Percentiles rank a stretch among this genome's conserved stretches.
Evolutionary conservation across 75 land plant species (phyloP).

Genomic region (Gnetum montanum): DNA sequence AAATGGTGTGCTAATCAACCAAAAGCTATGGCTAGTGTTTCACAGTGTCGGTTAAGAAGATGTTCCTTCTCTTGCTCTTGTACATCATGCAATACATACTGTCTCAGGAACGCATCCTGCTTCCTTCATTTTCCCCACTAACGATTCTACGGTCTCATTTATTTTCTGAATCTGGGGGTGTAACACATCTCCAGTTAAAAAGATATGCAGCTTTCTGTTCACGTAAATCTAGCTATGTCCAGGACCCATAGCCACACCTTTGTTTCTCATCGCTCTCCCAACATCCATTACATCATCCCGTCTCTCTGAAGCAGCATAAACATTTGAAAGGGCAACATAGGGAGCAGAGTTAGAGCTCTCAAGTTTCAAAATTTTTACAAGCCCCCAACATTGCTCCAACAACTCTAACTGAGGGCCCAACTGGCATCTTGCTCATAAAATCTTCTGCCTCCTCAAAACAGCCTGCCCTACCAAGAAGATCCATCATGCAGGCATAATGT

Average conservation of each 20-base stretch:
- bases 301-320: background rate
- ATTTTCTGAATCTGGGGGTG: background rate
- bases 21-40: conserved; percentile 10
- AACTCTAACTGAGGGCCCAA: too few relatives aligned
- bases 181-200: background rate
- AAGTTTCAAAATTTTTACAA: too few relatives aligned
- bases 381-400: too few relatives aligned
- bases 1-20: background rate
- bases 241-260: background rate
- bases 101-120: background rate
- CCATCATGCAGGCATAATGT: too few relatives aligned
- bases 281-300: background rate
- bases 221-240: background rate
- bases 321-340: background rate
- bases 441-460: too few relatives aligned
- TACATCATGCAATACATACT: conserved; percentile 1
- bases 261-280: background rate
- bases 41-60: conserved; percentile 1
- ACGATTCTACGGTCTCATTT: background rate
- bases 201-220: background rate
- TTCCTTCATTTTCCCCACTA: background rate
- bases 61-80: background rate
- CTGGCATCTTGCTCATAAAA: too few relatives aligned
- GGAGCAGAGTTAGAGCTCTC: too few relatives aligned
- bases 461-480: too few relatives aligned